Evolutionary conservation across 305 asterid genomes (phyloP), one percentile per base, ranked within the genome.

Genomic region (Stenogyne calaminthoides): DNA sequence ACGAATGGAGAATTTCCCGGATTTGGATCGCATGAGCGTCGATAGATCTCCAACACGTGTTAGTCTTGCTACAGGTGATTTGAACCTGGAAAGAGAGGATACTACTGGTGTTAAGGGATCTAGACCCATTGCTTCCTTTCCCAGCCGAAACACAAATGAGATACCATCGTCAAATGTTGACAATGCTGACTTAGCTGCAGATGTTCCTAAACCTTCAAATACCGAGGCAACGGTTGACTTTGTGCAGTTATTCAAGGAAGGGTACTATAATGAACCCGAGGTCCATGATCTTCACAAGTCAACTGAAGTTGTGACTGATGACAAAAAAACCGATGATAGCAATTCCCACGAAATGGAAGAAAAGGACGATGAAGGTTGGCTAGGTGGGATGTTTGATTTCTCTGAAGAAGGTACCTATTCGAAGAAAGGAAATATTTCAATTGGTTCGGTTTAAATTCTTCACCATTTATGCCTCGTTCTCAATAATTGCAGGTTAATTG

Each of bases 311-410:
- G 77, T 64, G 29, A 70, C 74, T 18, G 52, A 77, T 72, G 85
- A 76, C 55, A 70, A 70, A 34, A 83, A 72, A 54, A 61, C 37
- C 2, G 63, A 69, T 52, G 78, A 6, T 55, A 9, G 42, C 56
- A 72, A 71, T 52, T 55, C 69, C 64, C 80, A 72, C 4, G 87
- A 77, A 51, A 82, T 78, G 71, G 88, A 80, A 65, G 77, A 82
- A 59, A n/a, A 57, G 69, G 73, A 29, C 1, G 87, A 82, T 58
- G 88, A 86, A 72, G 91, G 85, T 2, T 86, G 86, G 88, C 80
- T 84, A 27, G 88, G 88, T 77, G 91, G 85, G 57, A 73, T 87
- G 86, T 84, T 84, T 62, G 88, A 87, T 81, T 81, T 84, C 74
- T 86, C 91, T 22, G 91, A 87, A 76, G 81, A 87, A 79, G 91